These are phyloP conservation scores for Senna siamea DNA, from an alignment of 306 rosid genomes.

Conservation along the genomic window DNA sequence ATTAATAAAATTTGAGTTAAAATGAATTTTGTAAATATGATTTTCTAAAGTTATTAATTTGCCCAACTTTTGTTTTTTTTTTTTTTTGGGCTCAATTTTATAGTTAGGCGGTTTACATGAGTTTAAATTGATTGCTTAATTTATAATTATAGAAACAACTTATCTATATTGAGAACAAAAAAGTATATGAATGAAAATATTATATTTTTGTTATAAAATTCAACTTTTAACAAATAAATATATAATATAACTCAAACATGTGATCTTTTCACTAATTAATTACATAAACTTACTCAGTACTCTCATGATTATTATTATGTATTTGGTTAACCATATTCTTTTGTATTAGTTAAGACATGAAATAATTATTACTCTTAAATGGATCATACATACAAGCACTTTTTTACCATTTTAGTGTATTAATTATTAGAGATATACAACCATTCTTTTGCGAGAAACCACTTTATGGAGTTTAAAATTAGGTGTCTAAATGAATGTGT, in stretches of 20 bases:
- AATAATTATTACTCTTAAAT: neutral
- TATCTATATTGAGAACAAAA: too few species aligned
- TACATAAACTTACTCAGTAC: neutral
- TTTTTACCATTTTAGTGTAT: neutral
- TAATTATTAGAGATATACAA: constrained; percentile 6
- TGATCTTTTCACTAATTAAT: neutral
- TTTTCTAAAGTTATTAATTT: too few species aligned
- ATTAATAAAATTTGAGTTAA: too few species aligned
- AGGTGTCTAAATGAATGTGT: neutral
- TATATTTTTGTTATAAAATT: too few species aligned
- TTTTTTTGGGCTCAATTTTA: too few species aligned
- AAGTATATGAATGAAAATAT: too few species aligned
- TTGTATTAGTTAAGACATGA: constrained; percentile 32
- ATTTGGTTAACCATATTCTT: neutral
- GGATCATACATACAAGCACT: neutral
- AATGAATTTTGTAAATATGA: too few species aligned
- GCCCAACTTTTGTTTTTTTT: too few species aligned
- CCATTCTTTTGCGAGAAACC: neutral
- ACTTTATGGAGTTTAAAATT: neutral
- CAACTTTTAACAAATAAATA: too few species aligned
- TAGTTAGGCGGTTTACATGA: too few species aligned
- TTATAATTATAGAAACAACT: too few species aligned
- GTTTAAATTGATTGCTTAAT: too few species aligned
- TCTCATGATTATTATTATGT: neutral
- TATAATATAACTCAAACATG: neutral